Conservation (phyloP, 768 basidiomycete genomes). For the Trametes cubensis region DNA sequence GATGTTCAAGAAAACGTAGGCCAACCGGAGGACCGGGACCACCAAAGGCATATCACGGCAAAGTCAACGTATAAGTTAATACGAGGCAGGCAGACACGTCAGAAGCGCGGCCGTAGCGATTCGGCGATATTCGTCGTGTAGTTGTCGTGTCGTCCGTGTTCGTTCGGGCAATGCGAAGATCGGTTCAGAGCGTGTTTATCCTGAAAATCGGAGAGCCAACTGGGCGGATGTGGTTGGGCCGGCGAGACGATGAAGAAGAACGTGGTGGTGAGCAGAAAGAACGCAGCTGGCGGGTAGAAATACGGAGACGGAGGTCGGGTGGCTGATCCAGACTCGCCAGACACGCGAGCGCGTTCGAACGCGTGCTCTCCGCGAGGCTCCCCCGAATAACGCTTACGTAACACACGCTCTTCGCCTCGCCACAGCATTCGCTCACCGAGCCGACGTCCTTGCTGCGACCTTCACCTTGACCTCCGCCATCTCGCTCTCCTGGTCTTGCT, state of each 20-base stretch:
- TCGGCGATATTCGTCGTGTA: not conserved
- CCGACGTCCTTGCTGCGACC: conserved; percentile 13
- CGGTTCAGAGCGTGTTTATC: no score
- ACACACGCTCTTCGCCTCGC: conserved; percentile 13
- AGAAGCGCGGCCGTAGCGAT: not conserved
- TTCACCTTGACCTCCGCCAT: not conserved
- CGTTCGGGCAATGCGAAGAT: not conserved
- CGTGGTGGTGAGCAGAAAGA: conserved; percentile 5
- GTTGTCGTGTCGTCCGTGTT: not conserved
- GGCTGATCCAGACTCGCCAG: conserved; percentile 17
- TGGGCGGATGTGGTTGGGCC: no score
- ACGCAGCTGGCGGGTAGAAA: conserved; percentile 13
- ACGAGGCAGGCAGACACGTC: not conserved
- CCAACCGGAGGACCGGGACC: conserved; percentile 63
- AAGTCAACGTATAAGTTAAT: not conserved
- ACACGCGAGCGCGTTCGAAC: conserved; percentile 22
- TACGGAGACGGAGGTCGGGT: conserved; percentile 18
- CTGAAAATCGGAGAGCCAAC: no score
- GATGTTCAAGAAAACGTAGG: conserved; percentile 76
- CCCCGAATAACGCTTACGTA: conserved; percentile 26
- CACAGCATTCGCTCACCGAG: conserved; percentile 3
- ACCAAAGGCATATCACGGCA: conserved; percentile 62
- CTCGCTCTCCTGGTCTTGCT: not conserved
- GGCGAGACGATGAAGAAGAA: conserved; percentile 2
- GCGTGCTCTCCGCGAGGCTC: conserved; percentile 24